Base-by-base conservation (phyloP, 495 filamentous ascomycete genomes). In the Daldinia bambusicola region DNA sequence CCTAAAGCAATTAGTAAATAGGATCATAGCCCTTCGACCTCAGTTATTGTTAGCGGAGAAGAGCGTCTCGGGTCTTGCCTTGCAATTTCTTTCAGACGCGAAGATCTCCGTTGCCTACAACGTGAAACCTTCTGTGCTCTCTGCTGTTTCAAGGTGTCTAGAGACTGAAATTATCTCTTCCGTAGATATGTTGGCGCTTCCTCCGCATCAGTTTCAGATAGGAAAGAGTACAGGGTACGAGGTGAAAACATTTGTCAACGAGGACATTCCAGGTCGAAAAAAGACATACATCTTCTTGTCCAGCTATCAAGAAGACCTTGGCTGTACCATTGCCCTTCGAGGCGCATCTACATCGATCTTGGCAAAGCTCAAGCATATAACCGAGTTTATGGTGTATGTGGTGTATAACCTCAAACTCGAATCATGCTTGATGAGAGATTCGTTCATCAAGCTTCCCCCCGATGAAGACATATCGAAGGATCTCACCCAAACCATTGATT, bases 321-420 rank as follows among this genome's bases (percentile, higher is more conserved):
- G 96, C 2, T 99, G 96, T 76, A 99, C 96, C 2, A 97, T 99
- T 73, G 93, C 96, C 14, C 84, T 99, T 22, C 91, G 96, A 43
- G 96, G 96, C 2, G 93, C 89, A 20, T 84, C 91, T 51, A 89
- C 88, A 34, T 77, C 87, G 43, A 82, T 87, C 0, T 85, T 99
- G 6, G 82, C 86, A 2, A 91, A 88, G 65, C 89, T 99, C 77
- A 99, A 99, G 76, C 88, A 88, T 50, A 96, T 99, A 73, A 96
- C 95, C 2, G 96, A 99, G 77, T 97, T 99, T 74, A 97, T 99
- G 94, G 89, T 95, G 61, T 99, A 98, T 75, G 96, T 99, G 26
- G 93, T 98, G 14, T 98, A 99, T 79, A 99, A 97, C 71, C 85
- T 98, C 20, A 97, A 95, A 76, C 86, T 99, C 7, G 96, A 99